phyloP scores from a whole-genome alignment of 352 stramenopile species.

The Phytophthora melonis region DNA sequence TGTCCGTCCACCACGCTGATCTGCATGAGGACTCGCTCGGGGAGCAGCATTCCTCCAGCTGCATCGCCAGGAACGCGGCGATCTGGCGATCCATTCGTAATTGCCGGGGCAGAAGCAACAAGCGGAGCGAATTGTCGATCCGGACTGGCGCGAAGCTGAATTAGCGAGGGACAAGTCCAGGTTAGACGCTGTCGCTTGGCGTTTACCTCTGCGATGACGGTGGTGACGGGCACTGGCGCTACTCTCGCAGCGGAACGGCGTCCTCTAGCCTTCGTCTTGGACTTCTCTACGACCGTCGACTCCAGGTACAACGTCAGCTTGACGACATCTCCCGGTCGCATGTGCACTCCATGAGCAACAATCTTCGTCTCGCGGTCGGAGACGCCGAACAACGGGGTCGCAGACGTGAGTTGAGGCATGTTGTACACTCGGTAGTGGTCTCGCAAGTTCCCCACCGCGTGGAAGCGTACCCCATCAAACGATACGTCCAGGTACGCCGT shows the following conservation, averaged over 20 bases:
- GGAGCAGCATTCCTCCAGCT: conserved; percentile 52
- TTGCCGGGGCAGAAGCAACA: conserved; percentile 9
- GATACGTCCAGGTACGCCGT: conserved; percentile 57
- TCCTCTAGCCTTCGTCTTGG: conserved; percentile 15
- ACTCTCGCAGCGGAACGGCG: conserved; percentile 10
- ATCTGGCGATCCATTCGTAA: conserved; percentile 19
- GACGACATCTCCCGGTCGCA: conserved; percentile 49
- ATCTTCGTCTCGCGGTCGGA: conserved; percentile 60
- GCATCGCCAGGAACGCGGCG: conserved; percentile 3
- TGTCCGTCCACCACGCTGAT: conserved; percentile 71
- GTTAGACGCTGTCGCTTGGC: conserved; percentile 55
- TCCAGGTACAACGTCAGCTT: conserved; percentile 58
- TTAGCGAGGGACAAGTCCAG: conserved; percentile 61
- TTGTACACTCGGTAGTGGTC: conserved; percentile 67
- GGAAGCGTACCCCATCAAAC: conserved; percentile 63
- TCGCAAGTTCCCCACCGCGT: conserved; percentile 56
- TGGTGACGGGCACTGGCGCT: conserved; percentile 27
- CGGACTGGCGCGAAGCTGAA: conserved; percentile 19
- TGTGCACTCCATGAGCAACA: conserved; percentile 49
- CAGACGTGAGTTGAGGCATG: conserved; percentile 60
- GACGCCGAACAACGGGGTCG: conserved; percentile 55
- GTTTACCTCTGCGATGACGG: conserved; percentile 48
- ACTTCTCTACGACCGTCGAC: conserved; percentile 10
- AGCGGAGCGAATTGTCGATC: conserved; percentile 32
- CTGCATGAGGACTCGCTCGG: conserved; percentile 53